Base-by-base conservation (phyloP, 768 basidiomycete genomes). In the Phanerochaete carnosa region DNA sequence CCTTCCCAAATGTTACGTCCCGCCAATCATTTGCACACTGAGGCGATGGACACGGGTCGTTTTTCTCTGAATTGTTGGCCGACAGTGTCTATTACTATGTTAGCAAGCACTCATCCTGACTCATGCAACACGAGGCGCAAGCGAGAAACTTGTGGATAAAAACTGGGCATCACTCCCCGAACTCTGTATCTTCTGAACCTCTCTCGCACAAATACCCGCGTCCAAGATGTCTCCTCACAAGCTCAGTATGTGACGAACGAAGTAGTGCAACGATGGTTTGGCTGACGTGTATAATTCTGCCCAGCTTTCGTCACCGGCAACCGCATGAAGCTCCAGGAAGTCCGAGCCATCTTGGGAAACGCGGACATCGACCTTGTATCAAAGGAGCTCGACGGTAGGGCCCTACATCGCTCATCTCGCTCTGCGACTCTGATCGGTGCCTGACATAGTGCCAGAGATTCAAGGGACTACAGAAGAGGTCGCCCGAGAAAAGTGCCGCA, bases 271-370 rank as follows among this genome's bases (percentile, higher is more conserved):
- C 12, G 35, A 43, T 7, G 2, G 43, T 25, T 13, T 6, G 23
- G 22, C 23, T 35, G 6, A 26, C 5, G 3, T 45, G 28, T 25
- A 22, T 25, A 23, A 25, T 19, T 12, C 33, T 26, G 3, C 13
- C 6, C 58, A 96, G 95, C 90, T 26, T 97, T 98, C 72, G 94
- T 98, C 19, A 98, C 96, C 0, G 93, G 95, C 28, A 98, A 98
- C 71, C 83, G 87, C 22, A 94, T 95, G 78, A 98, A 98, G 73
- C 79, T 98, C 28, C 82, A 80, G 61, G 96, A 98, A 76, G 94
- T 95, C 62, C 84, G 85, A 67, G 83, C 84, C 32, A 98, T 98
- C 70, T 80, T 98, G 19, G 82, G 11, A 7, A 76, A 83, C 15
- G 73, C 80, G n/a, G 83, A 88, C 9, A 83, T 98, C 65, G 83